Evolutionary conservation across 2,329 filamentous ascomycete species (phyloP), one percentile per base, ranked within the genome.

Genomic region (Epichloe glyceriae): DNA sequence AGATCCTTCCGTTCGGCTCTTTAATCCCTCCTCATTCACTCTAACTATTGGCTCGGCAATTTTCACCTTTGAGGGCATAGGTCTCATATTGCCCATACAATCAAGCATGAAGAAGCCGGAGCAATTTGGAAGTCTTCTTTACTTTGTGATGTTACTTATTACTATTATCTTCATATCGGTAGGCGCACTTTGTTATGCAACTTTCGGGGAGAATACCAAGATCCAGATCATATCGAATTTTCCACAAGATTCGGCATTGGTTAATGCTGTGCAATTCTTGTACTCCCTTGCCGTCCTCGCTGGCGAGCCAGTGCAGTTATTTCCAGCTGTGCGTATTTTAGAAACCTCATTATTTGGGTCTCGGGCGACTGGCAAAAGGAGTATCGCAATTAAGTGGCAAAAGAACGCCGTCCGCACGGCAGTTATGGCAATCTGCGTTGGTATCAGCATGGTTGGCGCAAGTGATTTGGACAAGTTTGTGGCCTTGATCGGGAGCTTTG

Each of bases 41-140:
- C 70, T 88, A 50, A 88, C 83, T 26, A 76, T 88, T 46, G 85
- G 85, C 49, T 79, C 82, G 2, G 80, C 83, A 38, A 87, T 88
- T 60, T 88, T 88, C 67, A 87, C 85, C 0, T 88, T 87, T 57
- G 85, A 88, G 62, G 85, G 85, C 46, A 88, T 88, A 45, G 85
- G 85, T 1, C 76, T 88, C 22, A 86, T 88, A 55, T 70, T 88
- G 8, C 85, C 85, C 0, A 88, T 88, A 50, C 83, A 88, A 62
- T 84, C 82, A 8, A 84, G 80, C 51, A 88, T 88, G 85, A 78
- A 78, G 58, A 71, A 81, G 52, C 85, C 85, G 0, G 71, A 86
- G 54, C 74, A 80, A 17, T 88, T 88, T 58, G 74, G 78, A 57
- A 71, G 71, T 51, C 73, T 88, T 3, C 76, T 88, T 1, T 83